Evolutionary conservation across 768 basidiomycete species (phyloP), one percentile per base, ranked within the genome.

Genomic region (Agrocybe praecox): DNA sequence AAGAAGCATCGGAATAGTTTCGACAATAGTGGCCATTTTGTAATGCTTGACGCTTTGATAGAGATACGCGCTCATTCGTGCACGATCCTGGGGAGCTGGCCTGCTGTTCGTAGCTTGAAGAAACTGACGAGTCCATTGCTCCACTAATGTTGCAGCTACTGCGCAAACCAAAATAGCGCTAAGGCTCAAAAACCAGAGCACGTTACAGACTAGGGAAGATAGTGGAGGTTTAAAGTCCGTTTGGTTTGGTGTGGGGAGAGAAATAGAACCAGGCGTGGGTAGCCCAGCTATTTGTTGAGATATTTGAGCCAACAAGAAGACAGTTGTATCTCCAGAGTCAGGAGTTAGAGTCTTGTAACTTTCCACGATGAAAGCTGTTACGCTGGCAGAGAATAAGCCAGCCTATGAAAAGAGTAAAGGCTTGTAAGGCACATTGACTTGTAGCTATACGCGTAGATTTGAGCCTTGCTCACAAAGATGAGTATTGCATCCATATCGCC

Each of bases 51-150:
- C 59, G 26, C 77, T 77, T 42, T 72, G 65, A 57, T 73, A 69
- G 1, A 78, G 68, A 62, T 73, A 80, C 7, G 78, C 69, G 21
- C 75, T 72, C 2, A 80, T 70, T 14, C 79, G 68, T 1, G 77
- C 77, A 17, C 75, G 74, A 57, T 74, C 71, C 56, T 76, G 68
- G 4, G 74, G 70, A 26, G 67, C 59, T 36, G 69, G 70, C 44
- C 69, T 69, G 60, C 65, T 68, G 45, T 69, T 65, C 17, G 68
- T 65, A 45, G 76, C 65, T n/a, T 74, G 69, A 23, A 72, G 59
- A 53, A 78, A 79, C 29, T 74, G 70, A 17, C 75, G 70, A 1
- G 76, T 68, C 82, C 82, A 84, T 55, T 80, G 78, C 60, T 83
- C 76, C 24, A 80, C 74, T 8, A 83, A 61, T 7, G 78, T 81